phyloP scores from a whole-genome alignment of 306 rosid genomes.

The Quillaja saponaria region DNA sequence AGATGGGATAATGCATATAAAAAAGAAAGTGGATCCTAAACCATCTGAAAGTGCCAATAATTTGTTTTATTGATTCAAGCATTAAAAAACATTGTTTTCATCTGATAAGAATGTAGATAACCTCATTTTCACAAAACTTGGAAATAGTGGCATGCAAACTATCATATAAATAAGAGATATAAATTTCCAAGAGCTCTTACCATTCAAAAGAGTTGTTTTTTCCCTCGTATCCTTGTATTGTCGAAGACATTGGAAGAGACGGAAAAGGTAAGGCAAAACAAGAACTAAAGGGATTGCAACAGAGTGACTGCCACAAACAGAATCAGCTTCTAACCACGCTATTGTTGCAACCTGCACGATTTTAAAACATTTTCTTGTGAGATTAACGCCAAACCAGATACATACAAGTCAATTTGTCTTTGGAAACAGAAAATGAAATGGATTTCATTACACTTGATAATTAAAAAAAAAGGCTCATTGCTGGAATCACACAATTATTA shows the following conservation, averaged over 20 bases:
- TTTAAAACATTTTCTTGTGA: constrained; percentile 30
- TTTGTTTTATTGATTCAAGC: neutral
- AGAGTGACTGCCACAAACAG: constrained; percentile 87
- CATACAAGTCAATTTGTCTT: constrained; percentile 13
- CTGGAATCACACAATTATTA: too few species aligned
- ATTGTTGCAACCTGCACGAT: constrained; percentile 91
- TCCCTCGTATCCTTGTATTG: constrained; percentile 94
- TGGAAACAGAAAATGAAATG: neutral
- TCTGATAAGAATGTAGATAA: neutral
- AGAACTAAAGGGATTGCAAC: constrained; percentile 87
- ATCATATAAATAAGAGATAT: constrained; percentile 5
- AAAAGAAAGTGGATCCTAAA: too few species aligned
- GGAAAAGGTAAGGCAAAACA: constrained; percentile 95
- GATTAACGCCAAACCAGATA: constrained; percentile 17
- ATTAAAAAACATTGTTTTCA: neutral
- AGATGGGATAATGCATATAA: too few species aligned
- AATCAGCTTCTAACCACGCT: constrained; percentile 99
- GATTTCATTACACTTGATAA: too few species aligned
- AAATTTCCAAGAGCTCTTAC: constrained; percentile 44
- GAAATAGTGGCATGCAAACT: constrained; percentile 6
- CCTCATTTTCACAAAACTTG: constrained; percentile 11
- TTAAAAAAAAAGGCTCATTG: too few species aligned
- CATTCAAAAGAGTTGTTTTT: constrained; percentile 78
- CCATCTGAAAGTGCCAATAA: too few species aligned
- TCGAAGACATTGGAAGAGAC: constrained; percentile 91